Conservation (phyloP, 106 monocot species). For the Dioscorea zingiberensis region DNA sequence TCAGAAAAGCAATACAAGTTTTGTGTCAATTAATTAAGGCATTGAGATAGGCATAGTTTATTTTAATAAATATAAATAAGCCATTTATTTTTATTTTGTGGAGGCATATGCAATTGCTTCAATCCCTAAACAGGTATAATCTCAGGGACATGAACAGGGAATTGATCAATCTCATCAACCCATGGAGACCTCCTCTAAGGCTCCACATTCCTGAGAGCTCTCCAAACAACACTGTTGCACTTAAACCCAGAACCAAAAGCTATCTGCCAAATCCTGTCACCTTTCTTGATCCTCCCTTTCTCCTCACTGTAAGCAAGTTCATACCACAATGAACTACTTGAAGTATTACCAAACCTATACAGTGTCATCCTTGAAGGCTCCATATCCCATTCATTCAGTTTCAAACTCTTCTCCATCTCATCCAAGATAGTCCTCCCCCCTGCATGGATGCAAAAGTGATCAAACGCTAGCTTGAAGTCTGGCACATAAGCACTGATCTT, state of each 20-base stretch:
- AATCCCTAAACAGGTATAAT: no score
- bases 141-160: neutral
- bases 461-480: neutral
- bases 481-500: neutral
- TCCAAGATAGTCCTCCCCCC: neutral
- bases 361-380: slow-evolving; percentile 1
- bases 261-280: neutral
- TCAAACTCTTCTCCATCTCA: neutral
- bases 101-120: no score
- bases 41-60: no score
- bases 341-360: neutral
- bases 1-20: no score
- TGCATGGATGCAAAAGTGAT: neutral
- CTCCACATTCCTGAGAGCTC: neutral
- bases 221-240: neutral
- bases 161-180: neutral
- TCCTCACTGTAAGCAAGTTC: neutral
- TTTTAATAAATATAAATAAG: no score
- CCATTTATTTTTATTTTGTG: no score
- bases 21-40: no score
- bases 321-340: neutral
- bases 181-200: neutral
- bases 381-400: neutral
- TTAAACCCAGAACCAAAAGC: neutral
- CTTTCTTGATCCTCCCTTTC: slow-evolving; percentile 1